Evolutionary conservation across 805 yeast species (phyloP).

Genomic region (Lachancea lanzarotensis): DNA sequence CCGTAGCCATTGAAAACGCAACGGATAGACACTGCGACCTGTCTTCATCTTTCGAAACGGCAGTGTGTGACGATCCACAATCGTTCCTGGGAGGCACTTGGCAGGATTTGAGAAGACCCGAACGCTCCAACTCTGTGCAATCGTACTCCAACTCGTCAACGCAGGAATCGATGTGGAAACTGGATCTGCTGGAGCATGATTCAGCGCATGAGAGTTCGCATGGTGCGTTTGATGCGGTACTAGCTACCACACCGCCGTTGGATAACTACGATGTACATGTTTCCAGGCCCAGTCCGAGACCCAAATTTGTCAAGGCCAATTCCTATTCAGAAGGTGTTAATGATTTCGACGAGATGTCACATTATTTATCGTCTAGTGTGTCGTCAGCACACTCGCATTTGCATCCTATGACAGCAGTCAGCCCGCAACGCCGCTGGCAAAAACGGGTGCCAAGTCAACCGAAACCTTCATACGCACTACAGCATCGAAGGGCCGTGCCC

Average conservation of each 20-base stretch:
- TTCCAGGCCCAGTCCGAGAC: background rate
- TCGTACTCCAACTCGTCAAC: constrained; percentile 1
- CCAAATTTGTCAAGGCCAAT: constrained; percentile 4
- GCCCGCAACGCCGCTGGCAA: background rate
- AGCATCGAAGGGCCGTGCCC: background rate
- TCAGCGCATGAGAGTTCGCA: background rate
- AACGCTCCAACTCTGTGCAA: constrained; percentile 1
- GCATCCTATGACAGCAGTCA: background rate
- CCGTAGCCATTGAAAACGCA: background rate
- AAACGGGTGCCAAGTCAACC: background rate
- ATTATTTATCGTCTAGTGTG: background rate
- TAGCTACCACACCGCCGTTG: background rate
- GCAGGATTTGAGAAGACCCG: constrained; percentile 2
- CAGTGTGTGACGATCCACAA: constrained; percentile 1
- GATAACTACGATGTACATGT: background rate
- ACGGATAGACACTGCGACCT: background rate
- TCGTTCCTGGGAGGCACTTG: constrained; percentile 1
- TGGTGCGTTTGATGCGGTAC: background rate
- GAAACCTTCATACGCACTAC: background rate
- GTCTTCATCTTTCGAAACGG: background rate
- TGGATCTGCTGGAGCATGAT: constrained; percentile 4
- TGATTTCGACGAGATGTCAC: constrained; percentile 6
- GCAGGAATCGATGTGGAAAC: constrained; percentile 2
- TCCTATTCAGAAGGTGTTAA: constrained; percentile 8
- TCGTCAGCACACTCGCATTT: background rate